These are phyloP conservation scores for Tuber brumale DNA, from an alignment of 495 filamentous ascomycete genomes.

Conservation along the genomic window DNA sequence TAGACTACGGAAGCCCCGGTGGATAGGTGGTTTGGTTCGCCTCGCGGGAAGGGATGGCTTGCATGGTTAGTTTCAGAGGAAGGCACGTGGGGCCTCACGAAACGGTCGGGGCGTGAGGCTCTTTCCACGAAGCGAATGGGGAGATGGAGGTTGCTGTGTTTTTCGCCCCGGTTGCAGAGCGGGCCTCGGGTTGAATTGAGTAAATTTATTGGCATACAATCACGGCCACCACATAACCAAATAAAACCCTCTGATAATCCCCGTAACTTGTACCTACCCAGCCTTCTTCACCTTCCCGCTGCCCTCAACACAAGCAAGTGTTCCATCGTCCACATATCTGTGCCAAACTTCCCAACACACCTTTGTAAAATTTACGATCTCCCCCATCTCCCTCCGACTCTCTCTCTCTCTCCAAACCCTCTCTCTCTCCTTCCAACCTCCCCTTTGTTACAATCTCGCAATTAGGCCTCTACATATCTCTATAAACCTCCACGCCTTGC, in stretches of 20 bases:
- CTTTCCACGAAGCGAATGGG: neutral
- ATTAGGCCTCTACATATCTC: conserved; percentile 10
- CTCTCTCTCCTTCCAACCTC: conserved; percentile 12
- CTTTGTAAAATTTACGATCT: conserved; percentile 40
- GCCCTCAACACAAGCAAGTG: conserved; percentile 41
- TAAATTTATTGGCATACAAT: too few relatives aligned
- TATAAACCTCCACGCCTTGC: conserved; percentile 39
- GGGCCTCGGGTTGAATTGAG: neutral
- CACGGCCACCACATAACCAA: too few relatives aligned
- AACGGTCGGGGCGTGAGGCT: neutral
- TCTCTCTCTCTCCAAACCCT: conserved; percentile 33
- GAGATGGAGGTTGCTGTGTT: neutral
- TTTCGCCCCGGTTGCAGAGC: neutral
- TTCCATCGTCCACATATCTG: conserved; percentile 33
- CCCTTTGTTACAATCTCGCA: conserved; percentile 21
- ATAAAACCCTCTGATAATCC: too few relatives aligned
- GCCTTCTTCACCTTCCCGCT: conserved; percentile 40
- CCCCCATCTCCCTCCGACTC: conserved; percentile 42
- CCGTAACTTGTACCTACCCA: conserved; percentile 17
- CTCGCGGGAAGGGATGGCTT: neutral
- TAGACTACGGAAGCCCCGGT: neutral
- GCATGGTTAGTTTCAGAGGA: neutral
- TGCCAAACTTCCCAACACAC: conserved; percentile 44
- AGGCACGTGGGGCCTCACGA: neutral
- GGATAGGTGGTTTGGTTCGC: neutral